Evolutionary conservation across 306 rosid species (phyloP), one percentile per base, ranked within the genome.

Genomic region (Lablab purpureus): DNA sequence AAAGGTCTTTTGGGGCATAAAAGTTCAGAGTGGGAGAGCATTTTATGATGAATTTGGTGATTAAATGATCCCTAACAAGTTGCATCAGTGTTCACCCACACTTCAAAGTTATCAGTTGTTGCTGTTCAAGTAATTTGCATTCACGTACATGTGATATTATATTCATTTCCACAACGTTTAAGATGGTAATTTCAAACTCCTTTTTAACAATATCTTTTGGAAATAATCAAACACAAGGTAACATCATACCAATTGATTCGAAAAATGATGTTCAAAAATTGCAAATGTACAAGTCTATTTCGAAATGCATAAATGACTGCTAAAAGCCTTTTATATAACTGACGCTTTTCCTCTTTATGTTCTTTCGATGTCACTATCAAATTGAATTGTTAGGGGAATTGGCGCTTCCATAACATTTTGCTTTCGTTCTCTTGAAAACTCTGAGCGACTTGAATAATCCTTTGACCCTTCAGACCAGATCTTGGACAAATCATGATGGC

Each of bases 381-480:
- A 59, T 41, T 73, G 72, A 74, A 80, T 80, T 32, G 76, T 18
- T 30, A 78, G 43, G 54, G 51, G 64, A 67, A 63, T 28, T 28
- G 89, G 87, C 9, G 85, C 86, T 74, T 84, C 83, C 91, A 80
- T 77, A 45, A 67, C 21, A 49, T 83, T 34, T 12, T 78, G 69
- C 37, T 17, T 41, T 74, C 62, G 66, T 59, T 36, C 80, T 54
- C 52, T 41, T 9, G 80, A 67, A 56, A 67, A 58, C 58, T 78
- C 70, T 15, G 30, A 73, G 19, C 78, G 81, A 45, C 51, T 52
- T 18, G 41, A 43, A 76, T 14, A 51, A 77, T 60, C 51, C 19
- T 85, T 58, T 46, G 66, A 52, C 7, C 14, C 67, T 62, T 73
- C 82, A 3, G 71, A 71, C 77, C 52, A 58, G 28, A 84, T 41